A percentile compares a stretch with the other conserved stretches of the same genome.
phyloP scores from a whole-genome alignment of 495 filamentous ascomycete genomes.

The Oidiodendron maius region DNA sequence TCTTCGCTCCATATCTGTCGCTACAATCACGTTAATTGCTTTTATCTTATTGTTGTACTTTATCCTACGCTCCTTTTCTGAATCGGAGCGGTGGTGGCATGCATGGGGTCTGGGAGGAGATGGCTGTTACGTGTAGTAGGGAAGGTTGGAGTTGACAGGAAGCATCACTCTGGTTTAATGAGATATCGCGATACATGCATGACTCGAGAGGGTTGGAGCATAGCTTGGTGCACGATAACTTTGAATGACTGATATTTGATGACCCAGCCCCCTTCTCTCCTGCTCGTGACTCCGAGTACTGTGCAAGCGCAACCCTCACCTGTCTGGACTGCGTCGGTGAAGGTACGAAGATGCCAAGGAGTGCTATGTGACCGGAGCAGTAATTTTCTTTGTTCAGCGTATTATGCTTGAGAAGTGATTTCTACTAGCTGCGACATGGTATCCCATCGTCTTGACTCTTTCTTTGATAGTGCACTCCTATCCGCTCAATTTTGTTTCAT shows the following conservation, averaged over 20 bases:
- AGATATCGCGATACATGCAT: neutral
- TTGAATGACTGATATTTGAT: constrained; percentile 1
- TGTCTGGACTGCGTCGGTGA: too few species aligned
- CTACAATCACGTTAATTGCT: neutral
- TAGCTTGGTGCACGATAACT: neutral
- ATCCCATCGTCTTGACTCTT: too few species aligned
- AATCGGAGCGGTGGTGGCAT: neutral
- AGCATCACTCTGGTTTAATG: neutral
- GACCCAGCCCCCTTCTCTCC: neutral
- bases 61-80: neutral
- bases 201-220: neutral
- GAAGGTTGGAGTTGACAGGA: neutral
- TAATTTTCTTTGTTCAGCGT: too few species aligned
- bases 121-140: too few species aligned
- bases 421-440: too few species aligned
- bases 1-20: neutral
- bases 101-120: neutral
- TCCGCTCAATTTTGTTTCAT: too few species aligned
- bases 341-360: too few species aligned
- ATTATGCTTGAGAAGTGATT: too few species aligned
- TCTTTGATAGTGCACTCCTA: too few species aligned
- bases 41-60: constrained; percentile 4
- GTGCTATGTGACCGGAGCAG: too few species aligned
- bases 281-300: neutral
- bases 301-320: neutral